phyloP scores from a whole-genome alignment of 108 stramenopile genomes.

The Nannochloropsis gaditana region DNA sequence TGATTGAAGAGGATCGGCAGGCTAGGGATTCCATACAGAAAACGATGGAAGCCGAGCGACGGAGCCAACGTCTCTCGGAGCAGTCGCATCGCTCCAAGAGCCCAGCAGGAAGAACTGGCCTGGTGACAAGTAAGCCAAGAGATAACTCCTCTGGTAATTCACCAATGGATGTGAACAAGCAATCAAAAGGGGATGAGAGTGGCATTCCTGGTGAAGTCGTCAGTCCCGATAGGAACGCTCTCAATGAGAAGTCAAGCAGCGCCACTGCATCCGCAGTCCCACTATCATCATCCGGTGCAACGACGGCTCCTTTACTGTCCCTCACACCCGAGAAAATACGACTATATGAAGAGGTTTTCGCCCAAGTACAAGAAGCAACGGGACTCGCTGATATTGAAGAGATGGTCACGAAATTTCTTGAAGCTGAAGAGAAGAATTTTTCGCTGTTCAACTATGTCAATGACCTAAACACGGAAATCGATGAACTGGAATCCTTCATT shows the following conservation, averaged over 20 bases:
- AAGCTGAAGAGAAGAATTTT: constrained; percentile 62
- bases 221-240: background rate
- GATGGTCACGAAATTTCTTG: constrained; percentile 57
- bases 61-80: background rate
- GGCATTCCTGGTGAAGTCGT: background rate
- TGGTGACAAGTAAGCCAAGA: too few relatives aligned
- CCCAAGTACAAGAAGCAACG: constrained; percentile 52
- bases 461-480: constrained; percentile 59
- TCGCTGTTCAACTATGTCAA: constrained; percentile 60
- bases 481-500: constrained; percentile 54
- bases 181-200: background rate
- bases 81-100: background rate
- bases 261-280: background rate
- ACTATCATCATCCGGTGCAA: background rate
- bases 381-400: constrained; percentile 54
- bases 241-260: background rate
- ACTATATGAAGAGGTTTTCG: constrained; percentile 42
- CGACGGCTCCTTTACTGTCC: background rate
- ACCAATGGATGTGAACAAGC: background rate
- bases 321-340: constrained; percentile 47
- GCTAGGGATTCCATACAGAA: constrained; percentile 23
- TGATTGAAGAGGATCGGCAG: constrained; percentile 52
- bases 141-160: too few relatives aligned
- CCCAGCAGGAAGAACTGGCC: background rate
- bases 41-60: background rate